Percentiles rank a stretch among this genome's conserved stretches.
Evolutionary conservation across 208 protist genomes (phyloP).

Genomic region (Acanthamoeba royreba): DNA sequence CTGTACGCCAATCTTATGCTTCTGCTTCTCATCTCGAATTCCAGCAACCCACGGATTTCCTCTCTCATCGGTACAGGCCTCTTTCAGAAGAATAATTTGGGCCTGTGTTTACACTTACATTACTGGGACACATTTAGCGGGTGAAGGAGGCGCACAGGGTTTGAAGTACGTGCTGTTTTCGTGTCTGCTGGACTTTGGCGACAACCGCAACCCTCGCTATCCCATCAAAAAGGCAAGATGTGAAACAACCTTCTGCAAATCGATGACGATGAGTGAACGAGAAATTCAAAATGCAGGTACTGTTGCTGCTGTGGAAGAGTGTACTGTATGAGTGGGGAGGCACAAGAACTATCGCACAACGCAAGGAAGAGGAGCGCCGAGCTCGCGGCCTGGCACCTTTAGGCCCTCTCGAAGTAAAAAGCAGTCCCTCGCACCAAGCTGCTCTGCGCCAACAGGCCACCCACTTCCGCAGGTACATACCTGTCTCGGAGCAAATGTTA

Average conservation of each 20-base stretch:
- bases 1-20: constrained; percentile 26
- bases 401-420: constrained; percentile 4
- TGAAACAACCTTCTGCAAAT: background rate
- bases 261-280: background rate
- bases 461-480: background rate
- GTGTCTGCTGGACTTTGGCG: background rate
- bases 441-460: background rate
- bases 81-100: no score
- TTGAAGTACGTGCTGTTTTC: background rate
- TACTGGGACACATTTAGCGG: no score
- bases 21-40: background rate
- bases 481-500: background rate
- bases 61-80: background rate
- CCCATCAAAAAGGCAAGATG: constrained; percentile 55
- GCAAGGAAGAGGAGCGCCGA: background rate
- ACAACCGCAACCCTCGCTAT: background rate
- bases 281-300: background rate
- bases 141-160: no score
- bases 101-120: no score
- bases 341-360: background rate
- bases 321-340: constrained; percentile 12
- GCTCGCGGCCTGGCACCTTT: background rate
- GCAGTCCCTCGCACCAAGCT: background rate
- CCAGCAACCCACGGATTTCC: background rate
- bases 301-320: constrained; percentile 41